Evolutionary conservation across 306 rosid genomes (phyloP).

Genomic region (Abrus precatorius): DNA sequence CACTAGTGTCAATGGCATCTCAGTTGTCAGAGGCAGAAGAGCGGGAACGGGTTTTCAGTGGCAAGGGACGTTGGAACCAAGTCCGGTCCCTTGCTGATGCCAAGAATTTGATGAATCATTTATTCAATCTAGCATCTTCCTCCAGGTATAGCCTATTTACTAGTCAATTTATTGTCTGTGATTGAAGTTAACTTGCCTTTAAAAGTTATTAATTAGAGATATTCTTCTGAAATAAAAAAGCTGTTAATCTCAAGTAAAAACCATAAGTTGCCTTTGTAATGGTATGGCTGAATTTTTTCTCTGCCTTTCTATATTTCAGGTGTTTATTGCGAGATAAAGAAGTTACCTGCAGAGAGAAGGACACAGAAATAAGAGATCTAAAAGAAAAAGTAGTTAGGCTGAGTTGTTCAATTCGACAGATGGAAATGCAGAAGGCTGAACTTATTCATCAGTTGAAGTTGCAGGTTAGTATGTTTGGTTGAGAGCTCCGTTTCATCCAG

Average conservation of each 20-base stretch:
- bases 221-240: neutral
- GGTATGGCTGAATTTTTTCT: conserved; percentile 12
- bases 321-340: conserved; percentile 81
- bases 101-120: conserved; percentile 86
- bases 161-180: conserved; percentile 24
- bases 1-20: conserved; percentile 91
- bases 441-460: conserved; percentile 78
- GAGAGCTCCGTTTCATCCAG: neutral
- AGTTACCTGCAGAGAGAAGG: conserved; percentile 77
- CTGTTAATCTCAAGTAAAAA: conserved; percentile 17
- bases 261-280: conserved; percentile 1
- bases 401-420: conserved; percentile 69
- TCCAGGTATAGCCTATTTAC: conserved; percentile 68
- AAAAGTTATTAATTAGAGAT: neutral
- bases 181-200: neutral
- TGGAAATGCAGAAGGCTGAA: conserved; percentile 74
- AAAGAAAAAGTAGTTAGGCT: conserved; percentile 80
- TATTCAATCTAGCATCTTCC: conserved; percentile 88
- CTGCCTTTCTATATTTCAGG: conserved; percentile 55
- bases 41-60: conserved; percentile 83
- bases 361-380: conserved; percentile 76
- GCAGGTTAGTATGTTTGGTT: conserved; percentile 52
- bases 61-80: conserved; percentile 98
- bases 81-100: conserved; percentile 92
- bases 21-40: conserved; percentile 98